Evolutionary conservation across 306 rosid genomes (phyloP), one percentile per base, ranked within the genome.

Genomic region (Abrus pulchellus): DNA sequence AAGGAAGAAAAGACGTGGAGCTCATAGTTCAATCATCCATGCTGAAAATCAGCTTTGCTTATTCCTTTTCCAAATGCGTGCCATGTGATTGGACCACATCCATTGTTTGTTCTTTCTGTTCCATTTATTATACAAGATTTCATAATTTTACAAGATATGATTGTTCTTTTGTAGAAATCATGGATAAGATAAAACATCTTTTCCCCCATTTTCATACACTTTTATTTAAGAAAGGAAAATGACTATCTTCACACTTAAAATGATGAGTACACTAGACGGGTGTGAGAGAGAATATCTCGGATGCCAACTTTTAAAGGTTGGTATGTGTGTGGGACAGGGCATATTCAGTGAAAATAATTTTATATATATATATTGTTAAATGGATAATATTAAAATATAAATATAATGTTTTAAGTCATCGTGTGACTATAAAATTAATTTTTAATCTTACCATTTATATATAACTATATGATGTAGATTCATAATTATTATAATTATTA

Each of bases 1-100:
- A 20, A 20, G 20, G 12, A 54, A 62, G 3, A 32, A 49, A 67
- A 45, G 56, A 30, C 13, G 83, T 20, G 63, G 40, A 54, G 71
- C 80, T 49, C 57, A 75, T 43, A 38, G 40, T 48, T 75, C 5
- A 56, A 48, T 75, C 65, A 68, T 67, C 54, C 14, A 68, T 12
- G 76, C 68, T 72, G 64, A 63, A 76, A 49, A 32, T 64, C 5
- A 62, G 5, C 84, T 84, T 80, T 80, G 76, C 82, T 84, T 84
- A 45, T 75, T 75, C 61, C 62, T 84, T 84, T 84, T 72, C 67
- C 85, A 84, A 74, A 36, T 75, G 82, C 75, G 56, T 65, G 75
- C 78, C 75, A 41, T 64, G 12, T 14, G 1, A 28, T 61, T 68
- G 85, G 87, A 84, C 87, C 82, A 76, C 87, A 9, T 9, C 28